phyloP scores from a whole-genome alignment of 179 eudicot species.

The Carnegiea gigantea region DNA sequence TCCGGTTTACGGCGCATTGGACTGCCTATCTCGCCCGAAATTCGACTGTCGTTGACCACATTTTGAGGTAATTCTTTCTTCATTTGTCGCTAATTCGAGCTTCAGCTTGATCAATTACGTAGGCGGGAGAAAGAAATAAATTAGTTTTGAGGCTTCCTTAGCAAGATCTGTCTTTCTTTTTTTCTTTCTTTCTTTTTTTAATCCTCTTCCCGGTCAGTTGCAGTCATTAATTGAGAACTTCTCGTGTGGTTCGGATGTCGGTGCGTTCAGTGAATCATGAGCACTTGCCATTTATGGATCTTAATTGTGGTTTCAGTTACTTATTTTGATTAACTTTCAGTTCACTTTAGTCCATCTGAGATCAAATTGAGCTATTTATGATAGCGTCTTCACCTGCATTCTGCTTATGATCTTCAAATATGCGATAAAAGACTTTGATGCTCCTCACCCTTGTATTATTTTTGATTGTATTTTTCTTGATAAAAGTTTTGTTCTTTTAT shows the following conservation, averaged over 20 bases:
- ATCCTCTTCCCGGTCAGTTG: background rate
- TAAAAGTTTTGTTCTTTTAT: too few species aligned
- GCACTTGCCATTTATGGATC: background rate
- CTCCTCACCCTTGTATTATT: background rate
- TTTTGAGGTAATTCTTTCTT: background rate
- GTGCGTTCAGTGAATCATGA: background rate
- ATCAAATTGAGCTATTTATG: background rate
- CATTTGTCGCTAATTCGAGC: background rate
- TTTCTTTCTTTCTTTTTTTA: too few species aligned
- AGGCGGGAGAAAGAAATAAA: too few species aligned
- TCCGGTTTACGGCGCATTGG: background rate
- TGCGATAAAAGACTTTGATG: background rate
- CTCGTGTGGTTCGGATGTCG: background rate
- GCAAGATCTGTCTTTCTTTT: background rate
- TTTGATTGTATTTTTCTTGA: background rate
- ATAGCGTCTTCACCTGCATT: background rate
- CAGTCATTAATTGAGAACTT: background rate
- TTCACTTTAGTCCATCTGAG: conserved; percentile 5
- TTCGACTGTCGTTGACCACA: background rate
- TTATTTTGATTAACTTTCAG: background rate
- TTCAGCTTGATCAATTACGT: conserved; percentile 2
- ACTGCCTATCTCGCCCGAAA: background rate
- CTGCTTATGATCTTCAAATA: background rate
- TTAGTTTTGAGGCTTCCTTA: background rate
- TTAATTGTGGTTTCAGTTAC: background rate